Conservation (phyloP, 352 stramenopile genomes). For the Thraustochytrium sp. region DNA sequence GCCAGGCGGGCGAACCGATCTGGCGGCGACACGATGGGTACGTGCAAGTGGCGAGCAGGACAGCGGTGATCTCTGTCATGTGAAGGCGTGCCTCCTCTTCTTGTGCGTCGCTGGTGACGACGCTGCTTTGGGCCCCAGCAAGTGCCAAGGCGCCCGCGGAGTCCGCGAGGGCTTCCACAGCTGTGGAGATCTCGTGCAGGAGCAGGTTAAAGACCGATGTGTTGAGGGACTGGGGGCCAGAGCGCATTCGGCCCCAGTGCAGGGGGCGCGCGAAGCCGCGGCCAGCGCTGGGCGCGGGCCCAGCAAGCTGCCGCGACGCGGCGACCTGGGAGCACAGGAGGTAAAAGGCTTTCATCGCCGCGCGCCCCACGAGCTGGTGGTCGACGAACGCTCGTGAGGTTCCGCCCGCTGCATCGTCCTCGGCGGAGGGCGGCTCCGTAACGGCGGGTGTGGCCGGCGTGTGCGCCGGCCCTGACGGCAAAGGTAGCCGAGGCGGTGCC, state of each 20-base stretch:
- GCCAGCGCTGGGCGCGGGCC: background rate
- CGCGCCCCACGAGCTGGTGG: conserved; percentile 1
- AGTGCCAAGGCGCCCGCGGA: too few relatives aligned
- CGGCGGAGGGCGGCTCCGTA: too few relatives aligned
- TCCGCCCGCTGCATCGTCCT: too few relatives aligned
- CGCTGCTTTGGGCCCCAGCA: too few relatives aligned
- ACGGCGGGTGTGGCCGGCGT: too few relatives aligned
- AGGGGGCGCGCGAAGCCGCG: background rate
- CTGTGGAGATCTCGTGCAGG: background rate
- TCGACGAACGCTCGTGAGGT: background rate
- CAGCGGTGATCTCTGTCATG: conserved; percentile 16
- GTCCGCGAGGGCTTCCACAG: background rate
- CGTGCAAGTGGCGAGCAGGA: conserved; percentile 2
- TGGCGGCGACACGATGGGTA: background rate
- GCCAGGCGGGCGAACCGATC: background rate
- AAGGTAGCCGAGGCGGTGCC: too few relatives aligned
- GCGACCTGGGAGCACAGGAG: conserved; percentile 35
- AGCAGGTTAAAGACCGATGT: conserved; percentile 14
- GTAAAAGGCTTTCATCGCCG: conserved; percentile 34
- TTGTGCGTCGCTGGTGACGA: background rate
- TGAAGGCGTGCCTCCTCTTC: background rate
- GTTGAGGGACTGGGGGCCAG: conserved; percentile 11
- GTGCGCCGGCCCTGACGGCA: too few relatives aligned
- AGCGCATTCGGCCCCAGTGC: background rate
- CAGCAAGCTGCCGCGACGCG: background rate